Evolutionary conservation across 345 rosid species (phyloP).

Genomic region (Streptanthus diversifolius): DNA sequence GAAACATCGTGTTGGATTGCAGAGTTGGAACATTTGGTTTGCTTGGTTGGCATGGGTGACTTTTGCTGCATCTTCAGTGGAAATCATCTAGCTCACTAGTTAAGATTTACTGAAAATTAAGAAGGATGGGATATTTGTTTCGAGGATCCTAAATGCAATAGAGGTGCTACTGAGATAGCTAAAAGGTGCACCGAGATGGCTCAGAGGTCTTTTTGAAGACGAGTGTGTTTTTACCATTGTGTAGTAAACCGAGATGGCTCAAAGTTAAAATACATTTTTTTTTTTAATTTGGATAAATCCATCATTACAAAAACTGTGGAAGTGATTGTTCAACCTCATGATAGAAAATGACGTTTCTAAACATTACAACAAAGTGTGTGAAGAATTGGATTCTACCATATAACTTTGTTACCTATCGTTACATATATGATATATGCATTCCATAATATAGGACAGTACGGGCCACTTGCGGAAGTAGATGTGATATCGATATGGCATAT

Average conservation of each 20-base stretch:
- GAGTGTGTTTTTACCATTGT: no score
- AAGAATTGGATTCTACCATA: slow-evolving; percentile 18
- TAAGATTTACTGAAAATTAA: no score
- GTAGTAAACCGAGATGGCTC: no score
- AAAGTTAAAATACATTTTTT: neutral
- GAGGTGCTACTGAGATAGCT: no score
- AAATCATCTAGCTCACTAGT: no score
- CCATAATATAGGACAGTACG: slow-evolving; percentile 31
- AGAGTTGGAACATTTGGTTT: no score
- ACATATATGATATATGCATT: slow-evolving; percentile 12
- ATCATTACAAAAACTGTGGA: neutral
- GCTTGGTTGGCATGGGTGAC: no score
- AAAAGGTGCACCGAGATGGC: no score
- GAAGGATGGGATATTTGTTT: no score
- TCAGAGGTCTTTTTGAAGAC: no score
- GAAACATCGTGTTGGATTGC: neutral
- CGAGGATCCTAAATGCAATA: no score
- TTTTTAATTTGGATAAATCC: neutral
- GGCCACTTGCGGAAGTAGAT: slow-evolving; percentile 9
- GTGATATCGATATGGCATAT: slow-evolving; percentile 14
- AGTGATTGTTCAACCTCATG: neutral
- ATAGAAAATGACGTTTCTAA: neutral
- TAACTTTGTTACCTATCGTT: neutral
- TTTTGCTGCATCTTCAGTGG: no score
- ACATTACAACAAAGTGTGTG: neutral